phyloP scores from a whole-genome alignment of 331 rosid genomes.

The Quercus phellos region DNA sequence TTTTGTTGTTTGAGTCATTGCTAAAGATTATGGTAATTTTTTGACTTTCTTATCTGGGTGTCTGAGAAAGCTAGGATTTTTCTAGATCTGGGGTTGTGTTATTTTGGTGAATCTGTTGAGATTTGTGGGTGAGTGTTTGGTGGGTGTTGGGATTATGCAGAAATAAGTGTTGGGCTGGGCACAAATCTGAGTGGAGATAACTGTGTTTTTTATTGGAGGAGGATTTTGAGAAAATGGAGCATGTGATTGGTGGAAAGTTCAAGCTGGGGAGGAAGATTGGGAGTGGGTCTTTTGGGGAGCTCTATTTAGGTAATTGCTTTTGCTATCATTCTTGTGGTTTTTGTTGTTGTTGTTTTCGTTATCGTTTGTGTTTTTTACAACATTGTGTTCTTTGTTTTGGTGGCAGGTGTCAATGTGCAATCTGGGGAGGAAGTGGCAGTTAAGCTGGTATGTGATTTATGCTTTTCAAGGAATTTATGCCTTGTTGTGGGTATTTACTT shows the following conservation, averaged over 20 bases:
- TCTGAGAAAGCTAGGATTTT: slow-evolving; percentile 23
- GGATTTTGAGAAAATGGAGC: slow-evolving; percentile 66
- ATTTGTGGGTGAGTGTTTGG: slow-evolving; percentile 22
- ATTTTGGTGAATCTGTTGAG: slow-evolving; percentile 29
- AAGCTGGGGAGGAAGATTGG: slow-evolving; percentile 98
- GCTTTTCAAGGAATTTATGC: slow-evolving; percentile 7
- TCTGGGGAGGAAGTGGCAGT: slow-evolving; percentile 99
- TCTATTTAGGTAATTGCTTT: slow-evolving; percentile 59
- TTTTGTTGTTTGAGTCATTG: slow-evolving; percentile 19
- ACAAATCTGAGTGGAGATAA: slow-evolving; percentile 31
- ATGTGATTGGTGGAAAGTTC: slow-evolving; percentile 84
- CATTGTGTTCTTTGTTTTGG: slow-evolving; percentile 20
- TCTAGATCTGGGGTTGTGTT: slow-evolving; percentile 10
- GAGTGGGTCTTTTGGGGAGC: slow-evolving; percentile 99
- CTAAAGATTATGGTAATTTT: slow-evolving; percentile 18
- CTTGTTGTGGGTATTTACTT: not conserved
- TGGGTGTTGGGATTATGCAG: slow-evolving; percentile 34
- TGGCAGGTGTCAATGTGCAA: slow-evolving; percentile 78
- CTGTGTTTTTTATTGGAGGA: slow-evolving; percentile 18
- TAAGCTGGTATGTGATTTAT: slow-evolving; percentile 74
- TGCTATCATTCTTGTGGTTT: not conserved
- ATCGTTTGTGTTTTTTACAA: not conserved
- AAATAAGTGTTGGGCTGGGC: slow-evolving; percentile 36
- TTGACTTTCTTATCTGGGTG: slow-evolving; percentile 26
- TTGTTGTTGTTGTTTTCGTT: not conserved